Percentiles rank a stretch among this genome's conserved stretches.
These are phyloP conservation scores for Polyporus arcularius DNA, from an alignment of 768 basidiomycete species.

Conservation along the genomic window DNA sequence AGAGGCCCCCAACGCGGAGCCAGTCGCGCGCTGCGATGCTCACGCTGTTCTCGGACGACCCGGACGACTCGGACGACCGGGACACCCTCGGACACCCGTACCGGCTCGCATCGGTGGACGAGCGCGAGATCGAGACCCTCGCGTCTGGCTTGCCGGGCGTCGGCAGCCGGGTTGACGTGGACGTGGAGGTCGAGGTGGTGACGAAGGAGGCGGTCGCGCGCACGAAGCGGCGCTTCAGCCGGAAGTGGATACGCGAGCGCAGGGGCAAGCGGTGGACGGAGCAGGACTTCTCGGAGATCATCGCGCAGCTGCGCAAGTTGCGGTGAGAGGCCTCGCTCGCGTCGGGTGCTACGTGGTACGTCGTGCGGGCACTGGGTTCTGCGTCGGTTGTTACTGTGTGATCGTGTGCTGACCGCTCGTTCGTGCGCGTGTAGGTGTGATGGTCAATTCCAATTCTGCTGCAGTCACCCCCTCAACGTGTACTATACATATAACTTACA, in stretches of 20 bases:
- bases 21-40: constrained; percentile 12
- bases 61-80: background rate
- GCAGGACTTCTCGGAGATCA: constrained; percentile 16
- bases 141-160: too few relatives aligned
- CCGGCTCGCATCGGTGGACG: background rate
- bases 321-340: background rate
- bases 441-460: too few relatives aligned
- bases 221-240: constrained; percentile 16
- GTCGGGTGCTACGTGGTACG: too few relatives aligned
- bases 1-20: background rate
- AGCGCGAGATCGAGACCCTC: background rate
- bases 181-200: constrained; percentile 1
- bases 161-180: background rate
- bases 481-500: background rate
- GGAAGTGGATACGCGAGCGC: constrained; percentile 21
- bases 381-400: too few relatives aligned
- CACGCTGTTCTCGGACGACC: constrained; percentile 4
- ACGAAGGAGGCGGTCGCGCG: constrained; percentile 7
- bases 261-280: constrained; percentile 20
- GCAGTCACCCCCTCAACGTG: too few relatives aligned
- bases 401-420: too few relatives aligned
- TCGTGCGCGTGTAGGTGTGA: too few relatives aligned
- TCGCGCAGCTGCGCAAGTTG: constrained; percentile 15
- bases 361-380: too few relatives aligned
- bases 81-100: too few relatives aligned